Conservation (phyloP, 257 asterid species). For the Solanum bulbocastanum region DNA sequence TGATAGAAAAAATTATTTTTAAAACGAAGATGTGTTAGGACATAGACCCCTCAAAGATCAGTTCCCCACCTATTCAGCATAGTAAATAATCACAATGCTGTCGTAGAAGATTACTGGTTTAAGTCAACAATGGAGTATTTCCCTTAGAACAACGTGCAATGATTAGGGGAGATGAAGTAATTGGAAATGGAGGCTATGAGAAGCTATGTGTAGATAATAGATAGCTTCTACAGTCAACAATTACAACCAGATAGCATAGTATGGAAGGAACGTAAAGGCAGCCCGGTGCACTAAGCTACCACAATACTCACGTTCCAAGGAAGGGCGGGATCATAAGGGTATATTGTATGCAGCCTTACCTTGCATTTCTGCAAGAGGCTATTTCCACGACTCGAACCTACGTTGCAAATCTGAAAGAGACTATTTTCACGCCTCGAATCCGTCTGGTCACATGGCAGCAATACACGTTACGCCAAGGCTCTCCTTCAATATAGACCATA, state of each 20-base stretch:
- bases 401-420: background rate
- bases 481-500: background rate
- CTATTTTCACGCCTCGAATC: background rate
- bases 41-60: background rate
- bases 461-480: background rate
- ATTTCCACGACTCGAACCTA: background rate
- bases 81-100: background rate
- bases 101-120: background rate
- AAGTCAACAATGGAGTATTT: background rate
- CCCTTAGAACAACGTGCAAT: background rate
- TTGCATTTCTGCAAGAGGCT: background rate
- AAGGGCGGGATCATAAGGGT: background rate
- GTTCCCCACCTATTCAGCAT: background rate
- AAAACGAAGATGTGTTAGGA: background rate
- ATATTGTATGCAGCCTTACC: background rate
- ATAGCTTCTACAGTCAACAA: background rate
- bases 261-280: background rate
- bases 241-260: background rate
- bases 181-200: background rate
- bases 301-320: background rate
- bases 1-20: background rate
- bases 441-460: background rate
- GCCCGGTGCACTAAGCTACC: background rate
- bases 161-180: background rate
- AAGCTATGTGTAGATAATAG: background rate